Conservation (phyloP, 805 yeast species). For the Yamadazyma kitorensis region DNA sequence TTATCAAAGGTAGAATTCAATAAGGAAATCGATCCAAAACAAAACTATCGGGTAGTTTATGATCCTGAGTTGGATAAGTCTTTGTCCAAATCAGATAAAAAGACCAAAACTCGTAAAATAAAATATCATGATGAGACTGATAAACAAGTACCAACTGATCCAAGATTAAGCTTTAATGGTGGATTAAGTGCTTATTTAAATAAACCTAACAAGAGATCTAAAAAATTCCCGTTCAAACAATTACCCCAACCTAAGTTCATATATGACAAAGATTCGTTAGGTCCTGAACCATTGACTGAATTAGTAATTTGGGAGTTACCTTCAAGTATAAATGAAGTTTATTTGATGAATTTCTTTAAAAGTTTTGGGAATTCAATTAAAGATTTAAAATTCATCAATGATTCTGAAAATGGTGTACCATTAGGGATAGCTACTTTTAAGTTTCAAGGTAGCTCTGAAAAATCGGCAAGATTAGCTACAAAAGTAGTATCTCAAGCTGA, state of each 20-base stretch:
- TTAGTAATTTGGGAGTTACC: slow-evolving; percentile 70
- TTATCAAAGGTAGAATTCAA: slow-evolving; percentile 7
- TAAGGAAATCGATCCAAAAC: slow-evolving; percentile 15
- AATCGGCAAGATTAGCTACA: slow-evolving; percentile 38
- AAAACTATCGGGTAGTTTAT: slow-evolving; percentile 44
- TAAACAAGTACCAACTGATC: slow-evolving; percentile 31
- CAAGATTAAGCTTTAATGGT: slow-evolving; percentile 28
- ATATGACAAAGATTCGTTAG: slow-evolving; percentile 71
- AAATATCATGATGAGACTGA: slow-evolving; percentile 29
- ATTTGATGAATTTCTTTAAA: slow-evolving; percentile 50
- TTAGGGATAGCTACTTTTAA: slow-evolving; percentile 66
- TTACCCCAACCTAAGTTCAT: slow-evolving; percentile 41
- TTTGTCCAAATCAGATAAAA: slow-evolving; percentile 30
- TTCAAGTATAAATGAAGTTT: slow-evolving; percentile 45
- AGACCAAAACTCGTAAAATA: slow-evolving; percentile 36
- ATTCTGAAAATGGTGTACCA: slow-evolving; percentile 76
- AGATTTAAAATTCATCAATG: slow-evolving; percentile 57
- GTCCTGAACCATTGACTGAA: slow-evolving; percentile 70
- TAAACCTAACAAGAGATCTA: slow-evolving; percentile 38
- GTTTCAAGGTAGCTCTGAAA: slow-evolving; percentile 55
- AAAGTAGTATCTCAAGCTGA: slow-evolving; percentile 25
- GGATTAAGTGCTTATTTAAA: slow-evolving; percentile 25
- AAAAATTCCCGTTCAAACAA: slow-evolving; percentile 41
- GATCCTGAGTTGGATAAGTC: slow-evolving; percentile 45
- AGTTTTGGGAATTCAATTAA: slow-evolving; percentile 60